phyloP scores from a whole-genome alignment of 345 rosid genomes.

The Salix arbutifolia region DNA sequence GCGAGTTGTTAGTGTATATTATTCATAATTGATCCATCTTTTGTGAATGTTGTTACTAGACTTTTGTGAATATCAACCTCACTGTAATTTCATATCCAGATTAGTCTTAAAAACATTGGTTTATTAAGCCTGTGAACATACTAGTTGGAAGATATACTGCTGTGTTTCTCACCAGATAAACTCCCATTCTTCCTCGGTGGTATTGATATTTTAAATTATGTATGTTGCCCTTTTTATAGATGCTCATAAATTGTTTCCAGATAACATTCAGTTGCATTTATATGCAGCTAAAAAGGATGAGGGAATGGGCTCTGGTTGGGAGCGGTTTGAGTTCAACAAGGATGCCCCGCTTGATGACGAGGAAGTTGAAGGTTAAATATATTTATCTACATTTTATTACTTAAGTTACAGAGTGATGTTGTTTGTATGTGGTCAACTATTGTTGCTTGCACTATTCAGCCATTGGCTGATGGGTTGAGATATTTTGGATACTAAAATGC shows the following conservation, averaged over 20 bases:
- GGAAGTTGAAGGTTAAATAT: slow-evolving; percentile 65
- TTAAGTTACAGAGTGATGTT: not conserved
- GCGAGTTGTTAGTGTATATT: not conserved
- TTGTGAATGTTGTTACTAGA: not conserved
- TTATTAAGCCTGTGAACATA: not conserved
- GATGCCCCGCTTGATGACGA: slow-evolving; percentile 94
- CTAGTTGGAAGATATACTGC: not conserved
- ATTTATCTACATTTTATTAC: not conserved
- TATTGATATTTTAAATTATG: not conserved
- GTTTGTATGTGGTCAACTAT: not conserved
- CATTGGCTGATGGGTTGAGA: not conserved
- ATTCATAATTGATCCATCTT: not conserved
- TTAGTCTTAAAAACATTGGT: not conserved
- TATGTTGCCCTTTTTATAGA: not conserved
- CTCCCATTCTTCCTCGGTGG: not conserved
- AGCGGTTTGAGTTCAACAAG: slow-evolving; percentile 75
- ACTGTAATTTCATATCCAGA: not conserved
- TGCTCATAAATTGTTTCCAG: not conserved
- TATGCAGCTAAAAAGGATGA: slow-evolving; percentile 77
- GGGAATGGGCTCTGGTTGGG: slow-evolving; percentile 82
- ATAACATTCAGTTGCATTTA: not conserved
- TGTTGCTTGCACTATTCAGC: not conserved
- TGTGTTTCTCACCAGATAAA: not conserved
- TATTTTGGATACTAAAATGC: not conserved
- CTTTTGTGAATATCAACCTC: not conserved